Conservation (phyloP, 2,329 filamentous ascomycete genomes). For the Metarhizium rileyi region DNA sequence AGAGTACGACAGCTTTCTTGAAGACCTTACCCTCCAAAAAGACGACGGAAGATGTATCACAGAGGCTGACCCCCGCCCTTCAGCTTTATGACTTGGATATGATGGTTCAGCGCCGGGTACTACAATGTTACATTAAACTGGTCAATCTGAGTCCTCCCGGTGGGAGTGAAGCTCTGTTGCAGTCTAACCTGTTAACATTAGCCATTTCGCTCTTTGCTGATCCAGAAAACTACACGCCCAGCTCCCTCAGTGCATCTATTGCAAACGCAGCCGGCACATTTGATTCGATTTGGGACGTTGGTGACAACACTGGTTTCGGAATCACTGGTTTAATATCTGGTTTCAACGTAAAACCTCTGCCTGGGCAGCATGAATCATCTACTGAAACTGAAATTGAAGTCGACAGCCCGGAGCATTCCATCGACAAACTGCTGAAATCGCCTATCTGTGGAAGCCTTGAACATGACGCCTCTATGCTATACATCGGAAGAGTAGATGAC, state of each 20-base stretch:
- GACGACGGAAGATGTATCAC: slow-evolving; percentile 74
- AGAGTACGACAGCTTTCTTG: slow-evolving; percentile 87
- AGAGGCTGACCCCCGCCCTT: slow-evolving; percentile 73
- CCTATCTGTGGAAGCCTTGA: slow-evolving; percentile 78
- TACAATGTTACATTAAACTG: slow-evolving; percentile 90
- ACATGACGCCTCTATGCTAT: slow-evolving; percentile 78
- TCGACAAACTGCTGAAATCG: slow-evolving; percentile 52
- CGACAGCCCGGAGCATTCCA: slow-evolving; percentile 51
- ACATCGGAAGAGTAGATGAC: slow-evolving; percentile 42
- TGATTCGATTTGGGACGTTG: slow-evolving; percentile 90
- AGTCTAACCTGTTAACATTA: slow-evolving; percentile 83
- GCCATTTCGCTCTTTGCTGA: slow-evolving; percentile 90
- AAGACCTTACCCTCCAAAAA: slow-evolving; percentile 76
- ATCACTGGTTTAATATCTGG: slow-evolving; percentile 77
- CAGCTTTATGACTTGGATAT: slow-evolving; percentile 85
- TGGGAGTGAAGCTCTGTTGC: slow-evolving; percentile 74
- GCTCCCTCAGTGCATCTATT: slow-evolving; percentile 80
- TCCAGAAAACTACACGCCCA: slow-evolving; percentile 77
- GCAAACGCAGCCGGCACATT: slow-evolving; percentile 83
- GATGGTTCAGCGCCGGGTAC: slow-evolving; percentile 84
- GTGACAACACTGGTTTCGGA: slow-evolving; percentile 90
- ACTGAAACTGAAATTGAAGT: slow-evolving; percentile 37
- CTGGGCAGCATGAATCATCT: slow-evolving; percentile 53
- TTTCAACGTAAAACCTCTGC: slow-evolving; percentile 60
- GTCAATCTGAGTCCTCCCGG: slow-evolving; percentile 80